Conservation (phyloP, 352 stramenopile genomes). For the Pythium sp. region DNA sequence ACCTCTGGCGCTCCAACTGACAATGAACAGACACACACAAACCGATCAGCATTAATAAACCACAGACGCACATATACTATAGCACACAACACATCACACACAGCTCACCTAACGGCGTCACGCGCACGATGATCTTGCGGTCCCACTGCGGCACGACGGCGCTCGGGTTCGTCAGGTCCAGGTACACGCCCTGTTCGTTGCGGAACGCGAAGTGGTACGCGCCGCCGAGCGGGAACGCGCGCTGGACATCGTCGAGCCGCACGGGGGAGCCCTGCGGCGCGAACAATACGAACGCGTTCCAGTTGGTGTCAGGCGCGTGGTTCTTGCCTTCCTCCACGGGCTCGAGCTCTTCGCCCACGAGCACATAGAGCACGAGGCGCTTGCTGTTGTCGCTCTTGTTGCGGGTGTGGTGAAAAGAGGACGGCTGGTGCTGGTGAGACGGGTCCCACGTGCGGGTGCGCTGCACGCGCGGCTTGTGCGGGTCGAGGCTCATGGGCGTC, state of each 20-base stretch:
- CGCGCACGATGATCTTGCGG: conserved; percentile 66
- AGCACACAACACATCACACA: neutral
- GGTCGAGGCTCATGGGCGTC: conserved; percentile 21
- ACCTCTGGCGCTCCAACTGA: conserved; percentile 42
- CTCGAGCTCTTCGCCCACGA: conserved; percentile 67
- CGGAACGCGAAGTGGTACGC: conserved; percentile 78
- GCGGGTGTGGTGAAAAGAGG: neutral
- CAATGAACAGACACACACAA: neutral
- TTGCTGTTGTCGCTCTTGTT: conserved; percentile 5
- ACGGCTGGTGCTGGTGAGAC: conserved; percentile 8
- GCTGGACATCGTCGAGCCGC: conserved; percentile 55
- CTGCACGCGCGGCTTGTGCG: conserved; percentile 20
- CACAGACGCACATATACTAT: neutral
- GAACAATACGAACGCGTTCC: conserved; percentile 68
- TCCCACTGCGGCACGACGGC: conserved; percentile 60
- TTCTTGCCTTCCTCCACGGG: conserved; percentile 41
- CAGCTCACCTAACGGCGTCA: conserved; percentile 46
- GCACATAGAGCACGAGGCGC: conserved; percentile 58
- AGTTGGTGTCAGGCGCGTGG: conserved; percentile 49
- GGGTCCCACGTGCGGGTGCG: conserved; percentile 22
- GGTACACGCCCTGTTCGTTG: conserved; percentile 59
- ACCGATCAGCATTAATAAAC: neutral
- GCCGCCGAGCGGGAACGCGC: conserved; percentile 64
- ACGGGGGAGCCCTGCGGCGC: conserved; percentile 23
- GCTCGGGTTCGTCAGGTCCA: conserved; percentile 71